Evolutionary conservation across 305 asterid genomes (phyloP).

Genomic region (Fraxinus floribunda): DNA sequence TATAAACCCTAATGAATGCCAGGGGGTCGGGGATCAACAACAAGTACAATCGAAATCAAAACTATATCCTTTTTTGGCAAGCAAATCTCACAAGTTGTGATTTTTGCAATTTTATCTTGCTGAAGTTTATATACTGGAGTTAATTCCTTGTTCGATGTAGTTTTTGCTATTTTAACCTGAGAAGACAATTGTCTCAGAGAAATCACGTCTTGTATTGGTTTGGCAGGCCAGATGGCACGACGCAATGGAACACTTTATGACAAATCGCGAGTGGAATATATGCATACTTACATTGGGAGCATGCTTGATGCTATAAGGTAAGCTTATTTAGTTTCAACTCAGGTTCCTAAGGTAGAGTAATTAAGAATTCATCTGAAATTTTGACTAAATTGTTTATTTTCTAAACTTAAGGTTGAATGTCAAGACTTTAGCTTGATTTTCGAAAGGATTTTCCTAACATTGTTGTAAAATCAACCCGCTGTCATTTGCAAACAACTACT

Average conservation of each 20-base stretch:
- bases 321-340: not conserved
- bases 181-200: not conserved
- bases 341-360: not conserved
- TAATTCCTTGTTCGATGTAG: not conserved
- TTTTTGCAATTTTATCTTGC: not conserved
- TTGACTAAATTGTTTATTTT: not conserved
- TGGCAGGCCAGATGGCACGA: conserved; percentile 34
- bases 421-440: not conserved
- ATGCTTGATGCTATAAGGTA: conserved; percentile 46
- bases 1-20: not conserved
- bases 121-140: not conserved
- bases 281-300: conserved; percentile 41
- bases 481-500: not conserved
- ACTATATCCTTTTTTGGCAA: not conserved
- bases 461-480: not conserved
- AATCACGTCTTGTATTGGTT: conserved; percentile 5
- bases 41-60: not conserved
- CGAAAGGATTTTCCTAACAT: not conserved
- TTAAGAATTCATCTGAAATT: not conserved
- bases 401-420: not conserved
- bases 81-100: not conserved
- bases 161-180: not conserved
- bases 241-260: conserved; percentile 44
- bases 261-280: conserved; percentile 39
- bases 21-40: not conserved